phyloP scores from a whole-genome alignment of 495 filamentous ascomycete species.

The Hyaloscypha bicolor region DNA sequence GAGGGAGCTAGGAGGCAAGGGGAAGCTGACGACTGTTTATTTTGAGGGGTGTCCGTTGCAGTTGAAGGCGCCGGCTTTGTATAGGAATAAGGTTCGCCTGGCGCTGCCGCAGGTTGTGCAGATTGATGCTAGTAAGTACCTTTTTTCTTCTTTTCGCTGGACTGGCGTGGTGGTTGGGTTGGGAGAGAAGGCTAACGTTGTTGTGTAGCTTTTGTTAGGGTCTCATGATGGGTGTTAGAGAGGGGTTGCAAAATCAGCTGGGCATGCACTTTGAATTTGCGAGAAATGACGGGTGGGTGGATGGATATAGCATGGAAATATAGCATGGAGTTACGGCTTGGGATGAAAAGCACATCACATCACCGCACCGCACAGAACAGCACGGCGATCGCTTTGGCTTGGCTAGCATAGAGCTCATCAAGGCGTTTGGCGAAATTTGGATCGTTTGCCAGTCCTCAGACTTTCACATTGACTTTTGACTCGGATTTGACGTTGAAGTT shows the following conservation, averaged over 20 bases:
- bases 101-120: constrained; percentile 84
- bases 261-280: no score
- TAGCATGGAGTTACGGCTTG: constrained; percentile 1
- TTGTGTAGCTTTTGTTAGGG: constrained; percentile 29
- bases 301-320: neutral
- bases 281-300: neutral
- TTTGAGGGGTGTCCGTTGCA: constrained; percentile 97
- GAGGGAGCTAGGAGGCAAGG: constrained; percentile 72
- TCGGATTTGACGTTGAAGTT: no score
- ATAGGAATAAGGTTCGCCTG: constrained; percentile 90
- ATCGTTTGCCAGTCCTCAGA: no score
- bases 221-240: constrained; percentile 16
- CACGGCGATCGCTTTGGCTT: neutral
- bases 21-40: constrained; percentile 87
- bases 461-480: no score
- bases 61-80: constrained; percentile 69
- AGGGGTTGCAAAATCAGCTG: neutral
- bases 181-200: neutral
- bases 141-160: neutral
- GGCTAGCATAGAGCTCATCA: neutral
- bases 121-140: constrained; percentile 93
- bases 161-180: neutral
- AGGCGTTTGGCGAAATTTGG: neutral
- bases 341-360: neutral
- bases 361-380: neutral